These are phyloP conservation scores for Metschnikowia koreensis DNA, from an alignment of 805 yeast genomes.

Conservation along the genomic window DNA sequence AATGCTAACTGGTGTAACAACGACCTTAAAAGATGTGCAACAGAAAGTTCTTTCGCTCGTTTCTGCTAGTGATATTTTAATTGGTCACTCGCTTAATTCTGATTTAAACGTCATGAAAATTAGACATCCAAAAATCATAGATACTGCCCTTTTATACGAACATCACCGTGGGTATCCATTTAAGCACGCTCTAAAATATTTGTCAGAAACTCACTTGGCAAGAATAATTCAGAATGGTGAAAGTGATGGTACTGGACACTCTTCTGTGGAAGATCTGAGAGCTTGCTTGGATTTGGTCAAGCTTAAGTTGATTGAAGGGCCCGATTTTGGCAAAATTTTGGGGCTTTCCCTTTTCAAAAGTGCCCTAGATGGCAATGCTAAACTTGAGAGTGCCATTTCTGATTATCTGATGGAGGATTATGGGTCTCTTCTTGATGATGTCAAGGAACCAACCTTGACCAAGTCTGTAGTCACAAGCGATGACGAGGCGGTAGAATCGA, in stretches of 20 bases:
- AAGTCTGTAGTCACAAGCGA: conserved; percentile 53
- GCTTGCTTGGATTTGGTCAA: conserved; percentile 79
- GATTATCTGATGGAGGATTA: conserved; percentile 25
- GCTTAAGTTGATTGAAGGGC: conserved; percentile 66
- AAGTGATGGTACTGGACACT: conserved; percentile 59
- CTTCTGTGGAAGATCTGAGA: conserved; percentile 80
- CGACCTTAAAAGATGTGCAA: conserved; percentile 69
- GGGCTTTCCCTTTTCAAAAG: conserved; percentile 13
- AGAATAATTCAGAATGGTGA: conserved; percentile 66
- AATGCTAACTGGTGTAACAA: conserved; percentile 56
- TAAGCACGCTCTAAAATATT: conserved; percentile 72
- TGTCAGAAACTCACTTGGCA: conserved; percentile 56
- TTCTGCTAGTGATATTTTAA: conserved; percentile 57
- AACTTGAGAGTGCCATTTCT: conserved; percentile 24
- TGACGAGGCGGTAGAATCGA: conserved; percentile 51
- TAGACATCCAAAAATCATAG: conserved; percentile 72
- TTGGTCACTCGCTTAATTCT: conserved; percentile 89
- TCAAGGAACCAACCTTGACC: conserved; percentile 14
- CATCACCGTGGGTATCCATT: conserved; percentile 83
- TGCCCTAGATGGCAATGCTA: conserved; percentile 6
- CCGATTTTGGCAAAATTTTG: conserved; percentile 51
- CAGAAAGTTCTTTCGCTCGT: conserved; percentile 47
- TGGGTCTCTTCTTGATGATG: conserved; percentile 11
- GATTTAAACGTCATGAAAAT: conserved; percentile 72
- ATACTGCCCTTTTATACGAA: conserved; percentile 73